Base-by-base conservation (phyloP, 495 filamentous ascomycete species). In the Aspergillus diversus region DNA sequence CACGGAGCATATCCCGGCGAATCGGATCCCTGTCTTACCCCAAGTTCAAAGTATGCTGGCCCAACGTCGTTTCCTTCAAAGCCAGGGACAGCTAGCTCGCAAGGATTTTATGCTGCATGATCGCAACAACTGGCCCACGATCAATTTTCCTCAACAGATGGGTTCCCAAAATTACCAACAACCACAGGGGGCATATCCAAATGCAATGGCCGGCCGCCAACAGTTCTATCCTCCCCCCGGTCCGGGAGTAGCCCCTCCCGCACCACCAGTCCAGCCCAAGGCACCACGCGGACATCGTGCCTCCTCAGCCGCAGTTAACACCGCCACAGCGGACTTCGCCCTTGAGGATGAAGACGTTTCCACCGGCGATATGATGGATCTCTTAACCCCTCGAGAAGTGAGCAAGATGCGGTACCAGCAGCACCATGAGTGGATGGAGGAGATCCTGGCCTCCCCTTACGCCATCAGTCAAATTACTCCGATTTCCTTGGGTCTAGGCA, bases 381-480 rank as follows among this genome's bases (percentile, higher is more conserved):
- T 92, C 54, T 77, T 96, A 39, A 93, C 89, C 0, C 92, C 93
- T 16, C 87, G 92, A 7, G 95, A 98, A 61, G 87, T 98, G 65
- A 94, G 91, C 67, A 79, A 88, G 63, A 84, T 86, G 67, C 82
- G 95, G 51, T 99, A 96, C 71, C 89, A 87, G 64, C 95, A 97
- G 68, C 95, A 99, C 69, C 95, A 98, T 66, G 93, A 97, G 74
- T 97, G 93, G 95, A 96, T 98, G 90, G 95, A 97, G 69, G 93
- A 99, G 75, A 87, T 99, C n/a, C 82, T 97, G 50, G 89, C 89
- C 3, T 97, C 92, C 0, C 91, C 92, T 0, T 97, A 93, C 66
- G 80, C 88, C 16, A 90, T 91, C 59, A 81, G 81, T 27, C 90
- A 95, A 66, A 94, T 99, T 51, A 86, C 87, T n/a, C 91, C 93